These are phyloP conservation scores for Talaromyces albobiverticillius DNA, from an alignment of 2,329 filamentous ascomycete genomes.

Conservation along the genomic window DNA sequence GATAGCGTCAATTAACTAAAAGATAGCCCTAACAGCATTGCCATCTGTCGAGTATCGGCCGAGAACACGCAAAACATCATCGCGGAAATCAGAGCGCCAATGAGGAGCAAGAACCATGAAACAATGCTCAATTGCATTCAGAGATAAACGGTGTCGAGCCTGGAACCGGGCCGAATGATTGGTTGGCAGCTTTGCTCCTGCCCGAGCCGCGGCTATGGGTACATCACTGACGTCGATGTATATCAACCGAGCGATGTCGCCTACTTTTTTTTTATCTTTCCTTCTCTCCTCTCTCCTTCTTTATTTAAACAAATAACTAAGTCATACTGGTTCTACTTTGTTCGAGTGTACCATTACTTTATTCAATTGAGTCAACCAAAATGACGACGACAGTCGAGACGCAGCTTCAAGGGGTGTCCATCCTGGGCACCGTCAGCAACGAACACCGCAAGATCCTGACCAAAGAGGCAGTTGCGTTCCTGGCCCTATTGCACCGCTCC, in stretches of 20 bases:
- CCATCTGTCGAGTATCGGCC: background rate
- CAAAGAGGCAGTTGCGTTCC: conserved; percentile 84
- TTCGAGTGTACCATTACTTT: no score
- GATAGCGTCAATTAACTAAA: no score
- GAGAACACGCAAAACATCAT: background rate
- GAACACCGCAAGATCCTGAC: conserved; percentile 86
- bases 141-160: no score
- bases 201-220: conserved; percentile 13
- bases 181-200: background rate
- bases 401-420: conserved; percentile 82
- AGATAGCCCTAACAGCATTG: no score
- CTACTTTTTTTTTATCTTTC: background rate
- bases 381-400: conserved; percentile 72
- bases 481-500: conserved; percentile 89
- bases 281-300: background rate
- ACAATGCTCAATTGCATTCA: background rate
- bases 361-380: background rate
- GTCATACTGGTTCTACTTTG: background rate
- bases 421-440: conserved; percentile 76
- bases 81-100: background rate
- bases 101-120: background rate
- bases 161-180: conserved; percentile 5
- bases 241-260: background rate
- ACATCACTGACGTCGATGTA: conserved; percentile 9
- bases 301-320: no score